A percentile compares a stretch with the other conserved stretches of the same genome.
These are phyloP conservation scores for Sapria himalayana DNA, from an alignment of 345 rosid species.

Conservation along the genomic window DNA sequence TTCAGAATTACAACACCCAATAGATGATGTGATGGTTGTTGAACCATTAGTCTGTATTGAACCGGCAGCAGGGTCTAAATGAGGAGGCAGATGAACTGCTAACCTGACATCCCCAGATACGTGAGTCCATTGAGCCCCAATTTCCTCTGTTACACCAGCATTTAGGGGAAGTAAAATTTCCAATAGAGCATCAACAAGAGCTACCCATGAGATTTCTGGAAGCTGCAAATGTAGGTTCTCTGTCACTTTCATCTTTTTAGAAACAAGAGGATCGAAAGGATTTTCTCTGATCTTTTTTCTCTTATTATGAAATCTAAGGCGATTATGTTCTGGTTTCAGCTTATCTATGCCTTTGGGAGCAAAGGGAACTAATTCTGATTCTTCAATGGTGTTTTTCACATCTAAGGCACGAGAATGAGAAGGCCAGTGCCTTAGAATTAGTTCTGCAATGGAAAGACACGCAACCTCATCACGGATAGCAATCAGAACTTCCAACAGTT, in stretches of 20 bases:
- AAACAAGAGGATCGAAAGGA: conserved; percentile 22
- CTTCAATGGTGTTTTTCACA: conserved; percentile 63
- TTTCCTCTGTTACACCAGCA: conserved; percentile 16
- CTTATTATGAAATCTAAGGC: conserved; percentile 74
- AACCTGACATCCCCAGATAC: conserved; percentile 66
- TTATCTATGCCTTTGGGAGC: conserved; percentile 90
- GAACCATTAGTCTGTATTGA: conserved; percentile 23
- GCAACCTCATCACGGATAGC: conserved; percentile 98
- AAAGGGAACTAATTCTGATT: conserved; percentile 55
- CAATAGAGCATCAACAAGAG: conserved; percentile 43
- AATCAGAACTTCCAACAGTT: conserved; percentile 88
- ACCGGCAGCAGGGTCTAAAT: conserved; percentile 20
- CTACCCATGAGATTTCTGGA: conserved; percentile 53
- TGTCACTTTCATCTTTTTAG: conserved; percentile 35
- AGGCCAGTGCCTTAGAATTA: conserved; percentile 97
- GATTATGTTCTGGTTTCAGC: conserved; percentile 60
- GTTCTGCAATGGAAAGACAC: conserved; percentile 73
- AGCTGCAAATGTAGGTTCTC: conserved; percentile 33
- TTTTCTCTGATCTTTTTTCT: conserved; percentile 45
- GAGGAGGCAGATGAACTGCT: conserved; percentile 23
- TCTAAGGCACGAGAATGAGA: conserved; percentile 87
- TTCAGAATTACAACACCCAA: conserved; percentile 25
- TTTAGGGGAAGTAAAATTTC: conserved; percentile 38
- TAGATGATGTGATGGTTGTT: too few species aligned
- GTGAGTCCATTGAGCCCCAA: conserved; percentile 9